Conservation (phyloP, 495 filamentous ascomycete species). For the Beverwykella pulmonaria region DNA sequence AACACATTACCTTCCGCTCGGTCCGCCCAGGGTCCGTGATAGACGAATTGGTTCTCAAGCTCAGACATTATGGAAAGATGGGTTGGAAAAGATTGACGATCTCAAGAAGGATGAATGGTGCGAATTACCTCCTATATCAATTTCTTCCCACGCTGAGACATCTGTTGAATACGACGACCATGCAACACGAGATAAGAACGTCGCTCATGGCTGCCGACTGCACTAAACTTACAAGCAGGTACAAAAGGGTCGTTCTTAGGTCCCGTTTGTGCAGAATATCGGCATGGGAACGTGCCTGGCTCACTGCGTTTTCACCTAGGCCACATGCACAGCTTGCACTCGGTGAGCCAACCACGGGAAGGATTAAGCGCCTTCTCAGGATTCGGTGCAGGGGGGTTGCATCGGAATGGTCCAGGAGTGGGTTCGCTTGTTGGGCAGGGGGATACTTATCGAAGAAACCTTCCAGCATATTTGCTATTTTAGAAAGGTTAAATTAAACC, state of each 20-base stretch:
- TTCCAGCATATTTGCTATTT: background rate
- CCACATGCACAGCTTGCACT: background rate
- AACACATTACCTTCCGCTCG: conserved; percentile 5
- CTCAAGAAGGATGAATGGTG: too few relatives aligned
- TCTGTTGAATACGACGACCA: background rate
- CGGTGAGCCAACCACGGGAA: background rate
- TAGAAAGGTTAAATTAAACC: background rate
- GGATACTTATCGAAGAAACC: background rate
- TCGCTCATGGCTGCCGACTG: too few relatives aligned
- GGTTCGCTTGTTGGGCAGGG: background rate
- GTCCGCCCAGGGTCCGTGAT: conserved; percentile 5
- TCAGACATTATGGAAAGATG: conserved; percentile 7
- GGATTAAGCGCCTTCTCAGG: background rate
- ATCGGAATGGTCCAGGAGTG: background rate
- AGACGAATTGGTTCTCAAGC: conserved; percentile 1
- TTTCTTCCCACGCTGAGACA: background rate
- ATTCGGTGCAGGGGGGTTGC: background rate
- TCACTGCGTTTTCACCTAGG: background rate
- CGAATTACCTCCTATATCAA: too few relatives aligned
- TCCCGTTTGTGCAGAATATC: background rate
- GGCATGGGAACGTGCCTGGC: background rate
- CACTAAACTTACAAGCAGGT: too few relatives aligned
- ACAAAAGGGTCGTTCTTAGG: background rate
- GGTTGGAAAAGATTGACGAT: background rate
- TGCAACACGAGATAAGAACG: too few relatives aligned